These are phyloP conservation scores for Alloascoidea africana DNA, from an alignment of 805 yeast species.

Conservation along the genomic window DNA sequence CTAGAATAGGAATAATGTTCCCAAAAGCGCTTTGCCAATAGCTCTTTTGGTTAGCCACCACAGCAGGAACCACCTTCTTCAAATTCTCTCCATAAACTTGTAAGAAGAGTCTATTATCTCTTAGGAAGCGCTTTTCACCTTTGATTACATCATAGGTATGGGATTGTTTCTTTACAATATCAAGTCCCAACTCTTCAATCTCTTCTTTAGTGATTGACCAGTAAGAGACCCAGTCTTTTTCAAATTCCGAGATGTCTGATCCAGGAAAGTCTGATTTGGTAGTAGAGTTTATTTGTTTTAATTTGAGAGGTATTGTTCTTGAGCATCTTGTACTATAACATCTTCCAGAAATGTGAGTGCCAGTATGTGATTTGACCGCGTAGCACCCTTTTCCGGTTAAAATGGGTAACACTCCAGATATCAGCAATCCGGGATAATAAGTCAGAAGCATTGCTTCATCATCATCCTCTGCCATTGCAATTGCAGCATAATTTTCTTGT, in stretches of 20 bases:
- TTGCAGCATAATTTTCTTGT: too few species aligned
- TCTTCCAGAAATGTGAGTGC: background rate
- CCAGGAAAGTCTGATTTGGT: background rate
- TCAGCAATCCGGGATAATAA: slow-evolving; percentile 2
- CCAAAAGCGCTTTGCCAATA: slow-evolving; percentile 45
- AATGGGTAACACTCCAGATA: slow-evolving; percentile 19
- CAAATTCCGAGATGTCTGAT: background rate
- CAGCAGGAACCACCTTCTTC: slow-evolving; percentile 22
- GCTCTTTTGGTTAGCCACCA: slow-evolving; percentile 28
- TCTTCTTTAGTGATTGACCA: slow-evolving; percentile 48
- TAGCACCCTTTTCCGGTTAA: slow-evolving; percentile 20
- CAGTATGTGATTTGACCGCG: slow-evolving; percentile 14
- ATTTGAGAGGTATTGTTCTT: background rate
- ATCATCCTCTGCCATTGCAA: too few species aligned
- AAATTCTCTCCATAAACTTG: slow-evolving; percentile 35
- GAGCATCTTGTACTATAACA: background rate
- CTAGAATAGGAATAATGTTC: slow-evolving; percentile 38
- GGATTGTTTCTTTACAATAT: slow-evolving; percentile 51
- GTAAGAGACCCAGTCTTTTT: slow-evolving; percentile 45
- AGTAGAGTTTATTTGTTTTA: background rate
- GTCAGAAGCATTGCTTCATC: too few species aligned
- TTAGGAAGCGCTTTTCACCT: slow-evolving; percentile 55
- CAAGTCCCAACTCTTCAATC: slow-evolving; percentile 30
- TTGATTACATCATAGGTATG: slow-evolving; percentile 61
- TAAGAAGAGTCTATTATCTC: slow-evolving; percentile 49